Evolutionary conservation across 1,139 yeast genomes (phyloP).

Genomic region (Zygoascus hellenicus): DNA sequence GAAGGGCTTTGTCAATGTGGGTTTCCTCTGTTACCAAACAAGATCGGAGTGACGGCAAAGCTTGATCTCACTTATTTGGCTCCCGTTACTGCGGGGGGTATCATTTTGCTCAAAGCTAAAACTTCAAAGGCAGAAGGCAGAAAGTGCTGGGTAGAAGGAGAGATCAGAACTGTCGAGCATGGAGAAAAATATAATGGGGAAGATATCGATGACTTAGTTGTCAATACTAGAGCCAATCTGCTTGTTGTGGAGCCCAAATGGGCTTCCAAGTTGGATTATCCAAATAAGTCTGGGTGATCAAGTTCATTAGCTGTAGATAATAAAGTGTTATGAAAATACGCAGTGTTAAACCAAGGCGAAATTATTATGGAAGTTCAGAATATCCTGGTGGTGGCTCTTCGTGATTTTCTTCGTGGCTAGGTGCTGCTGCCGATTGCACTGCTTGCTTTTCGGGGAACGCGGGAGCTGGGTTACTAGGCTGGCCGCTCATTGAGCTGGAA

Average conservation of each 20-base stretch:
- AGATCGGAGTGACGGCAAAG: constrained; percentile 86
- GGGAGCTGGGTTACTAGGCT: no score
- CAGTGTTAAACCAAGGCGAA: no score
- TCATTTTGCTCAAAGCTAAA: constrained; percentile 61
- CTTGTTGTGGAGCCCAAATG: constrained; percentile 33
- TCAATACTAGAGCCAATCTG: constrained; percentile 30
- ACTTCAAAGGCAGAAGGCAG: constrained; percentile 69
- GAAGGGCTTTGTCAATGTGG: constrained; percentile 87
- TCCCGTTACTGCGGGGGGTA: constrained; percentile 60
- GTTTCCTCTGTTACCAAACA: constrained; percentile 73
- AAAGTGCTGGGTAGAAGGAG: constrained; percentile 70
- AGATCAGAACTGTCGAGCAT: constrained; percentile 16
- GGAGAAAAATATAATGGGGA: constrained; percentile 15
- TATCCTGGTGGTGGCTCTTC: constrained; percentile 5
- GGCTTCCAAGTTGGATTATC: constrained; percentile 24
- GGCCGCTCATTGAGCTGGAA: no score
- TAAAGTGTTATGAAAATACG: no score
- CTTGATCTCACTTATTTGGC: constrained; percentile 58
- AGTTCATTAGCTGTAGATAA: no score
- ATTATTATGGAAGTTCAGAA: not conserved
- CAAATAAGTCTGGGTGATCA: not conserved
- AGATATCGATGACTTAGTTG: constrained; percentile 14
- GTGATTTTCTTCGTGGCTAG: not conserved
- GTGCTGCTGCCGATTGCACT: no score
- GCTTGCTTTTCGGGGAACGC: no score